Evolutionary conservation across 495 filamentous ascomycete genomes (phyloP).

Genomic region (Penicillium macrosclerotiorum): DNA sequence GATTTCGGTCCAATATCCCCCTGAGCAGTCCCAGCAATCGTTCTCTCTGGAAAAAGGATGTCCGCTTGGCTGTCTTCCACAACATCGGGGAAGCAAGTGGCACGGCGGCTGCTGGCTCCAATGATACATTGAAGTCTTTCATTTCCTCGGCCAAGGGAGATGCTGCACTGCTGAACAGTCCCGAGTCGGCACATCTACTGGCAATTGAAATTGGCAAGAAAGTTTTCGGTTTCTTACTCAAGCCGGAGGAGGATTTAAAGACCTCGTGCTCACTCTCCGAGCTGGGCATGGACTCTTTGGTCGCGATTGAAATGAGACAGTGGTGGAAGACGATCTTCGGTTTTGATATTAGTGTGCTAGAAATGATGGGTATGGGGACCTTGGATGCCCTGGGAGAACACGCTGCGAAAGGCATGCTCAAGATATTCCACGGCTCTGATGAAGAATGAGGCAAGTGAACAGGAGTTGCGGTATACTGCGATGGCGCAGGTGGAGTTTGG

Average conservation of each 20-base stretch:
- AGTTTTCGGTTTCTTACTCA: constrained; percentile 27
- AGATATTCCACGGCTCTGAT: too few relatives aligned
- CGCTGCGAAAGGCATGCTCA: constrained; percentile 1
- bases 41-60: constrained; percentile 21
- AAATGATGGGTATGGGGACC: constrained; percentile 22
- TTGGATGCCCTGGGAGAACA: constrained; percentile 3
- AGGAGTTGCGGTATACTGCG: too few relatives aligned
- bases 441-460: too few relatives aligned
- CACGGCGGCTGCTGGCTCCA: too few relatives aligned
- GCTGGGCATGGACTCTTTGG: constrained; percentile 44
- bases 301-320: constrained; percentile 43
- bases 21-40: constrained; percentile 13
- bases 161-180: neutral
- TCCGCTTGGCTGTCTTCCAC: constrained; percentile 26
- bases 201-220: constrained; percentile 45
- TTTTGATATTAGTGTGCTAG: constrained; percentile 34
- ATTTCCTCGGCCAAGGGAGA: constrained; percentile 8
- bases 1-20: constrained; percentile 3
- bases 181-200: constrained; percentile 30
- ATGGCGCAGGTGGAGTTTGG: too few relatives aligned
- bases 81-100: constrained; percentile 8
- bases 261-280: constrained; percentile 33
- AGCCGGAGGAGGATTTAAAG: constrained; percentile 25
- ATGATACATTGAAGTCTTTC: constrained; percentile 10
- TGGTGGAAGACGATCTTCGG: constrained; percentile 36